Evolutionary conservation across 2,329 filamentous ascomycete genomes (phyloP), one percentile per base, ranked within the genome.

Genomic region (Exophiala dermatitidis): DNA sequence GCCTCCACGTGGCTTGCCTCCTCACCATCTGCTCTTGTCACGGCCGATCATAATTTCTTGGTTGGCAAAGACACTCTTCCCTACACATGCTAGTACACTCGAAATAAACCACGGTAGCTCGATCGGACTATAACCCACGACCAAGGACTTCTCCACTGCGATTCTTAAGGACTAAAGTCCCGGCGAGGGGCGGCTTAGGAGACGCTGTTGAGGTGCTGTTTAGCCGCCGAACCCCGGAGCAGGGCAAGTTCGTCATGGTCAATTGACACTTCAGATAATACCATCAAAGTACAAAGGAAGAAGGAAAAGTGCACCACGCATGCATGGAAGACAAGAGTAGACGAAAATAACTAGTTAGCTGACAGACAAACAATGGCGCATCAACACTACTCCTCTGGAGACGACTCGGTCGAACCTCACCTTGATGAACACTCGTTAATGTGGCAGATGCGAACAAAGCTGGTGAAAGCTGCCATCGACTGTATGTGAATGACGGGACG

Each of bases 1-100:
- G 52, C 19, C n/a, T 52, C 57, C n/a, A 28, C 3, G 38, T 34
- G 26, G n/a, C 31, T 33, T 31, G 33, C n/a, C 31, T 47, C 28
- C 33, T 41, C 44, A 70, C 71, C 71, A 72, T 48, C 37, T 61
- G 12, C 48, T 64, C 9, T 28, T 29, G 48, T 72, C 65, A 52
- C 71, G 60, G 4, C 71, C 71, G 36, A 72, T 59, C 19, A 68
- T 63, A 12, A 72, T 53, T 38, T 71, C 66, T n/a, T 65, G 54
- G 30, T 63, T 58, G 26, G 65, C 63, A 48, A 64, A 64, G 40
- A 72, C 63, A 10, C 57, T 44, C 6, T 52, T 60, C 33, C 52
- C 59, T 61, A 45, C 19, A 8, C 40, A 47, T 41, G 54, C 54
- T 61, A 61, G 59, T 61, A 61, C 53, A 36, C 42, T 46, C 44